Evolutionary conservation across 345 rosid species (phyloP).

Genomic region (Litchi chinensis): DNA sequence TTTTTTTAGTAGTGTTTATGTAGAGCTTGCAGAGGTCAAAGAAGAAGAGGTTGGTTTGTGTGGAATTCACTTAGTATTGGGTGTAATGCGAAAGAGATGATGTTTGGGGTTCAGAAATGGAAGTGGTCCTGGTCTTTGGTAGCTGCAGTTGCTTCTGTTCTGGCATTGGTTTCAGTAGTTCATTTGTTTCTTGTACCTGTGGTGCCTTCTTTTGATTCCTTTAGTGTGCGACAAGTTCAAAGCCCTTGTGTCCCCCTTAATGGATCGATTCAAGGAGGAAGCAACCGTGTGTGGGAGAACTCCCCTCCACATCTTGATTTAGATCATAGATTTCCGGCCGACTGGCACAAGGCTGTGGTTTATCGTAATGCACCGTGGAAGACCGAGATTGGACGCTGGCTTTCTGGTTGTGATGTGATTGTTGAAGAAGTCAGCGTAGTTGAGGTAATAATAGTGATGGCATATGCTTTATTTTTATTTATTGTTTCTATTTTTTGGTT

Average conservation of each 20-base stretch:
- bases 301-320: constrained; percentile 39
- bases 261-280: constrained; percentile 41
- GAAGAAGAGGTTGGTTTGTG: constrained; percentile 2
- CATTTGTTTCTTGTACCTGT: constrained; percentile 72
- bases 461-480: neutral
- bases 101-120: constrained; percentile 64
- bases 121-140: constrained; percentile 69
- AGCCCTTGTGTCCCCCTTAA: constrained; percentile 42
- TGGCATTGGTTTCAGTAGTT: constrained; percentile 66
- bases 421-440: constrained; percentile 48
- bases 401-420: constrained; percentile 76
- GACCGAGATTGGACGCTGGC: constrained; percentile 84
- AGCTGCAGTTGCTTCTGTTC: constrained; percentile 57
- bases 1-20: neutral
- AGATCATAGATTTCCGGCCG: constrained; percentile 68
- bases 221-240: constrained; percentile 51
- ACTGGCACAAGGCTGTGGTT: constrained; percentile 65
- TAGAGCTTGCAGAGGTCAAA: constrained; percentile 5
- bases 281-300: constrained; percentile 24
- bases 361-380: constrained; percentile 91
- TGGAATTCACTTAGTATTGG: neutral
- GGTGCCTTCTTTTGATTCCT: constrained; percentile 68
- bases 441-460: constrained; percentile 49
- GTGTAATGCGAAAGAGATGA: constrained; percentile 24
- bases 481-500: neutral